These are phyloP conservation scores for Desmodesmus armatus DNA, from an alignment of 139 green algal species.

Conservation along the genomic window DNA sequence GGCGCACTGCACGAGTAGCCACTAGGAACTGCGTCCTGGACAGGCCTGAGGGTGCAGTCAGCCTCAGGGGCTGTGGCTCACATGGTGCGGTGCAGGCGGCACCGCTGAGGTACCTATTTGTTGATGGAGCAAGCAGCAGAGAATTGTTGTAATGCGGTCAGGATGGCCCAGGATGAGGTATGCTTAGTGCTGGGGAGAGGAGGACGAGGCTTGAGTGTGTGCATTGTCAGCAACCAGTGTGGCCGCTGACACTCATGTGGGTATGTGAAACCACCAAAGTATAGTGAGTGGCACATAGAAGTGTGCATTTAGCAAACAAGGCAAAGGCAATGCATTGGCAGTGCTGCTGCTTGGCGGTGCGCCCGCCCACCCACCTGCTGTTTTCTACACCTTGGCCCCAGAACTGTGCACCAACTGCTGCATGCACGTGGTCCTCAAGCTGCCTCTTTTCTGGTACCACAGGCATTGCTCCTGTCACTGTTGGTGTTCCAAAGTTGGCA, in stretches of 20 bases:
- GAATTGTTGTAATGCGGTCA: too few relatives aligned
- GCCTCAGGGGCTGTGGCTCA: slow-evolving; percentile 69
- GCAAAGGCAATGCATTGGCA: too few relatives aligned
- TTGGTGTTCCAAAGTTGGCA: too few relatives aligned
- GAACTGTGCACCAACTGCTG: slow-evolving; percentile 73
- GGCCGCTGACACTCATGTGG: background rate
- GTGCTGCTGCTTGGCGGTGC: too few relatives aligned
- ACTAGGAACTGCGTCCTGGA: slow-evolving; percentile 77
- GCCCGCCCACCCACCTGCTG: slow-evolving; percentile 17
- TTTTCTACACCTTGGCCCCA: slow-evolving; percentile 66
- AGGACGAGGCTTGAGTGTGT: too few relatives aligned
- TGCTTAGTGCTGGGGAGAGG: too few relatives aligned
- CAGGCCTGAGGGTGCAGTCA: slow-evolving; percentile 65
- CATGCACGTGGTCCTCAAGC: slow-evolving; percentile 56
- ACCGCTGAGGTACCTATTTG: background rate
- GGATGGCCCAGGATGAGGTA: too few relatives aligned
- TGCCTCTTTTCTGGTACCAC: slow-evolving; percentile 71
- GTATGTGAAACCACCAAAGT: background rate
- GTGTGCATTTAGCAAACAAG: too few relatives aligned
- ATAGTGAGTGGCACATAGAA: background rate
- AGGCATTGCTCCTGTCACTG: slow-evolving; percentile 40
- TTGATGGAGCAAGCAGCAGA: too few relatives aligned
- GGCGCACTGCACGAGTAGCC: slow-evolving; percentile 66
- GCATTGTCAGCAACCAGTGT: too few relatives aligned
- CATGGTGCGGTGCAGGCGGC: slow-evolving; percentile 53